These are phyloP conservation scores for Lactuca sativa DNA, from an alignment of 129 eudicot species.

Conservation along the genomic window DNA sequence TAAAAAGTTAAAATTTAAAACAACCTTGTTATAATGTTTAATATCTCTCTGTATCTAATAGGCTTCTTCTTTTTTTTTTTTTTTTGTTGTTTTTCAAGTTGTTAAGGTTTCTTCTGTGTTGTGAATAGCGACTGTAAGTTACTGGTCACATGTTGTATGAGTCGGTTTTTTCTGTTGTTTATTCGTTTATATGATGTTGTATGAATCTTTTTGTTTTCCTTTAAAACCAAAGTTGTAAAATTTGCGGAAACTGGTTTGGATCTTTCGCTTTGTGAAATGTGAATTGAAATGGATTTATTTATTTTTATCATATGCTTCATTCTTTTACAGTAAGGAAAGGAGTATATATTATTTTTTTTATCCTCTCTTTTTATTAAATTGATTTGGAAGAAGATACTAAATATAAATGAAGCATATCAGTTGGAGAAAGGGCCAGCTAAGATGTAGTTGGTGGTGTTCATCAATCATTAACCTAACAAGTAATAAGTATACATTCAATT, in stretches of 20 bases:
- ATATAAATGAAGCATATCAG: background rate
- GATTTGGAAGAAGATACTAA: background rate
- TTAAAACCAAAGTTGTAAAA: constrained; percentile 21
- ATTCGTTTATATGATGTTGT: constrained; percentile 30
- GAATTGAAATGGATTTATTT: constrained; percentile 7
- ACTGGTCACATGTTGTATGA: constrained; percentile 18
- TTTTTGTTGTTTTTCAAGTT: constrained; percentile 21
- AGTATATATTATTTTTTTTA: too few species aligned
- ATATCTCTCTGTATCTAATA: constrained; percentile 33
- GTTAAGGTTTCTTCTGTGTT: constrained; percentile 27
- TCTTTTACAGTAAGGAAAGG: background rate
- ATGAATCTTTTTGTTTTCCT: constrained; percentile 10
- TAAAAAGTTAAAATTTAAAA: background rate
- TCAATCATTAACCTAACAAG: constrained; percentile 36
- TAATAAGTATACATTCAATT: constrained; percentile 22
- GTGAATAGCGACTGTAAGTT: constrained; percentile 39
- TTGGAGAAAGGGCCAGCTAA: constrained; percentile 2
- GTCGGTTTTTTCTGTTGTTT: constrained; percentile 2
- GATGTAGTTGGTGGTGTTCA: constrained; percentile 29
- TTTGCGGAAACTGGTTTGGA: constrained; percentile 20
- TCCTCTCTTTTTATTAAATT: background rate
- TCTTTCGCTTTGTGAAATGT: constrained; percentile 20
- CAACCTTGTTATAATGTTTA: constrained; percentile 17
- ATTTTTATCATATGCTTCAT: background rate
- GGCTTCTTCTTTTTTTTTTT: constrained; percentile 13